phyloP scores from a whole-genome alignment of 2,329 filamentous ascomycete genomes.

The Fusarium udum region DNA sequence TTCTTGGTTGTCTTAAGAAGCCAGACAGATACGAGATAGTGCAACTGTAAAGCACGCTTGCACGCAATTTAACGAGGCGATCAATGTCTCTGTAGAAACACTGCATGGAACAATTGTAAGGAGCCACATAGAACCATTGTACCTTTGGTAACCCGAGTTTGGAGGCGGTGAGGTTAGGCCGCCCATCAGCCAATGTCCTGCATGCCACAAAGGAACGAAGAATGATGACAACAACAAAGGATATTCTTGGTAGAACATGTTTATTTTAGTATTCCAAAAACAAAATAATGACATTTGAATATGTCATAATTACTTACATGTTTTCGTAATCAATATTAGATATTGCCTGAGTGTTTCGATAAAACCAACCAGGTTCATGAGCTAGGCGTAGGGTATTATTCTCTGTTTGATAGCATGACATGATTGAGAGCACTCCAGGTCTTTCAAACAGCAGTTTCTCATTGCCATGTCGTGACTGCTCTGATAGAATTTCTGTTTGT shows the following conservation, averaged over 20 bases:
- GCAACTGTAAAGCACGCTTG: constrained; percentile 13
- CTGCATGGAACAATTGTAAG: background rate
- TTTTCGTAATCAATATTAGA: background rate
- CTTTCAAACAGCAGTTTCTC: background rate
- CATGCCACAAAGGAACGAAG: background rate
- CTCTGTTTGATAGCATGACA: background rate
- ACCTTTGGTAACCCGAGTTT: background rate
- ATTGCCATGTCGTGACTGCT: background rate
- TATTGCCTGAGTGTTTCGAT: background rate
- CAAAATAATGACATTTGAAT: background rate
- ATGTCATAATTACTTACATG: too few relatives aligned
- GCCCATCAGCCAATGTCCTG: background rate
- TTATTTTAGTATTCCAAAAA: too few relatives aligned
- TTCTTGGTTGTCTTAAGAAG: constrained; percentile 18
- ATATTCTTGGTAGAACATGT: background rate
- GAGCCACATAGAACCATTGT: background rate
- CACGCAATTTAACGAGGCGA: constrained; percentile 7
- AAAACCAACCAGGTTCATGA: background rate
- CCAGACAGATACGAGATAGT: constrained; percentile 22
- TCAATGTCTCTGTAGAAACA: background rate
- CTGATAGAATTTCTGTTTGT: background rate
- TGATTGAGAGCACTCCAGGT: background rate
- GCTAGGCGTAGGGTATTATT: background rate
- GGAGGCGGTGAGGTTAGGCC: constrained; percentile 18
- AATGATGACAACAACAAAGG: background rate